Evolutionary conservation across 2,329 filamentous ascomycete genomes (phyloP).

Genomic region (Peltaster fructicola): DNA sequence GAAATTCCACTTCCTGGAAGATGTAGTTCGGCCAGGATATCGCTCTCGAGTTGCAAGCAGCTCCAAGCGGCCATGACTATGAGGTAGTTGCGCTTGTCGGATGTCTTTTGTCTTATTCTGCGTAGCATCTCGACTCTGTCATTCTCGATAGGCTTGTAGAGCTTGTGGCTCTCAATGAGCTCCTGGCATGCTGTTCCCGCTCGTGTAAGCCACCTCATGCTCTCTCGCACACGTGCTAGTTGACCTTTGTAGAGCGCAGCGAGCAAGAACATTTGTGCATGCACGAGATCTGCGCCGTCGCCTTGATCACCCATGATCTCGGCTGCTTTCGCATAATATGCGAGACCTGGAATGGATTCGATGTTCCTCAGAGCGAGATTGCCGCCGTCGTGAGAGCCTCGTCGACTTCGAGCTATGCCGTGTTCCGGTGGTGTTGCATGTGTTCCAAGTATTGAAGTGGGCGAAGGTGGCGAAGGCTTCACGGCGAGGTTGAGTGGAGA

Average conservation of each 20-base stretch:
- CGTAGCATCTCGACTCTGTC: no score
- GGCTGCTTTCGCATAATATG: slow-evolving; percentile 74
- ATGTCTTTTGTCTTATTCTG: slow-evolving; percentile 15
- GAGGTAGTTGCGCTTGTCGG: slow-evolving; percentile 21
- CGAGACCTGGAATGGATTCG: slow-evolving; percentile 72
- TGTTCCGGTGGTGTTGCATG: slow-evolving; percentile 14
- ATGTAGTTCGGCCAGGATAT: slow-evolving; percentile 72
- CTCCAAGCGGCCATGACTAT: slow-evolving; percentile 69
- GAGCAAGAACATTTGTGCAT: slow-evolving; percentile 71
- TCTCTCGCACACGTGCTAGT: slow-evolving; percentile 70
- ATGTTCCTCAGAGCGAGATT: slow-evolving; percentile 24
- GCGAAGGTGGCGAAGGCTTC: slow-evolving; percentile 22
- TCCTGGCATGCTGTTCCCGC: slow-evolving; percentile 47
- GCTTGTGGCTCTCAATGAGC: slow-evolving; percentile 53
- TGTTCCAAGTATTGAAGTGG: slow-evolving; percentile 18
- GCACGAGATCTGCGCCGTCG: slow-evolving; percentile 61
- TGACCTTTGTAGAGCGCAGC: slow-evolving; percentile 83
- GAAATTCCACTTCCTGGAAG: slow-evolving; percentile 44
- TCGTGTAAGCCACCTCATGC: slow-evolving; percentile 51
- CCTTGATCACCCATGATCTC: slow-evolving; percentile 71
- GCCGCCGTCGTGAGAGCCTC: slow-evolving; percentile 15
- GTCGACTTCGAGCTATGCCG: slow-evolving; percentile 10
- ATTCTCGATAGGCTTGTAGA: slow-evolving; percentile 17
- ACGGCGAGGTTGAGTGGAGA: slow-evolving; percentile 16
- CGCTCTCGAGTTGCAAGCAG: slow-evolving; percentile 82